These are phyloP conservation scores for Leccinum rimulosum DNA, from an alignment of 768 basidiomycete genomes.

Conservation along the genomic window DNA sequence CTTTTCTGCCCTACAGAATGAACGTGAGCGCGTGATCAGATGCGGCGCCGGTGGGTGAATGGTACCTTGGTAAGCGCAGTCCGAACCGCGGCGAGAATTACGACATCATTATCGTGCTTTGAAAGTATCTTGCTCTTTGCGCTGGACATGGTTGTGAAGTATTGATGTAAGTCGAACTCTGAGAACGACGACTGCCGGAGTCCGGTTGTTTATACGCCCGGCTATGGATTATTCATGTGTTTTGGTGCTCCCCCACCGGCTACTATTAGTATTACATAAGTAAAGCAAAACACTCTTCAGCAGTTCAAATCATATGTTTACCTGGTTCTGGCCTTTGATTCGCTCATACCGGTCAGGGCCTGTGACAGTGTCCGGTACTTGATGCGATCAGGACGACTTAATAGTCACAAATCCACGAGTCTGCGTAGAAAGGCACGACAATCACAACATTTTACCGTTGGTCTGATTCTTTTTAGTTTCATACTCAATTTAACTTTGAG, in stretches of 20 bases:
- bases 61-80: constrained; percentile 88
- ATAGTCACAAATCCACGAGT: not conserved
- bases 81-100: constrained; percentile 84
- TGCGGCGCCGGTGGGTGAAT: not conserved
- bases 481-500: not conserved
- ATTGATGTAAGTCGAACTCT: not conserved
- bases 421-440: not conserved
- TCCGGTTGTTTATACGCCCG: constrained; percentile 16
- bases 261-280: not conserved
- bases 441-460: not conserved
- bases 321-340: not conserved
- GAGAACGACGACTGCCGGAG: not conserved
- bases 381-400: not conserved
- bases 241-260: constrained; percentile 11
- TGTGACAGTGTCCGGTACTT: not conserved
- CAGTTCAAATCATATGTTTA: not conserved
- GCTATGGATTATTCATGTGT: constrained; percentile 23
- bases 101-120: constrained; percentile 83
- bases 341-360: not conserved
- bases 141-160: constrained; percentile 20
- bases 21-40: constrained; percentile 1
- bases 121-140: constrained; percentile 61
- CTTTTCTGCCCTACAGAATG: constrained; percentile 64
- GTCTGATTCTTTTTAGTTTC: not conserved
- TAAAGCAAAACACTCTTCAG: not conserved